These are phyloP conservation scores for Clarkia xantiana DNA, from an alignment of 345 rosid species.

Conservation along the genomic window DNA sequence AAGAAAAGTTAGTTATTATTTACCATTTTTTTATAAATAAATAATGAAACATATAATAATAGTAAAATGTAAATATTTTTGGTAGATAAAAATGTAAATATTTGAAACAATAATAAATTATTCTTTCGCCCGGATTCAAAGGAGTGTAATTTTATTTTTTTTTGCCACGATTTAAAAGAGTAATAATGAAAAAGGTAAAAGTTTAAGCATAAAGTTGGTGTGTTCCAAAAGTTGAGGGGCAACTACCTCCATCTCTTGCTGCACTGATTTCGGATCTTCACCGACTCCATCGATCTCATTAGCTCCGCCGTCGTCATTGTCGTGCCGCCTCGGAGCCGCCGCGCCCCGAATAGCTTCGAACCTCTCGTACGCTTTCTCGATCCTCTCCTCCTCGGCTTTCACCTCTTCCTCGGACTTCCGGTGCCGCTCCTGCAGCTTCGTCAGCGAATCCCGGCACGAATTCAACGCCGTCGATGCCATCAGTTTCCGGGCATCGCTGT, in stretches of 20 bases:
- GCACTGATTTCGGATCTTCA: conserved; percentile 6
- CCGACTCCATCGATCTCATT: neutral
- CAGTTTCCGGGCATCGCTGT: conserved; percentile 57
- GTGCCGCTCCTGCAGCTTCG: conserved; percentile 42
- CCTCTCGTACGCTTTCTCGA: conserved; percentile 30
- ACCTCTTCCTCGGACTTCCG: conserved; percentile 39
- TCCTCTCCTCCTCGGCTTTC: conserved; percentile 29
- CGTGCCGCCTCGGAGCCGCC: conserved; percentile 8
- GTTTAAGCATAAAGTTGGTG: no score
- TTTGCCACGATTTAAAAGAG: no score
- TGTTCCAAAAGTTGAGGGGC: no score
- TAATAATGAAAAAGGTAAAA: no score
- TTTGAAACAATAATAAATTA: no score
- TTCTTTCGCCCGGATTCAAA: no score
- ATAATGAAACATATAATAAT: no score
- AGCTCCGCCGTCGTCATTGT: conserved; percentile 8
- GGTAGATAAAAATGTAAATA: no score
- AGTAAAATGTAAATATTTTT: no score
- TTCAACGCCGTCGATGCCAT: conserved; percentile 62
- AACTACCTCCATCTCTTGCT: conserved; percentile 12
- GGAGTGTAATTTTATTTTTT: no score
- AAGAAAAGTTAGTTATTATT: no score
- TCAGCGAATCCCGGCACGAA: conserved; percentile 54
- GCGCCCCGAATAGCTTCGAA: conserved; percentile 25
- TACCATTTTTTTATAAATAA: no score